Percentiles rank a stretch among this genome's conserved stretches.
Conservation (phyloP, 768 basidiomycete genomes). For the Suillus ampliporus region DNA sequence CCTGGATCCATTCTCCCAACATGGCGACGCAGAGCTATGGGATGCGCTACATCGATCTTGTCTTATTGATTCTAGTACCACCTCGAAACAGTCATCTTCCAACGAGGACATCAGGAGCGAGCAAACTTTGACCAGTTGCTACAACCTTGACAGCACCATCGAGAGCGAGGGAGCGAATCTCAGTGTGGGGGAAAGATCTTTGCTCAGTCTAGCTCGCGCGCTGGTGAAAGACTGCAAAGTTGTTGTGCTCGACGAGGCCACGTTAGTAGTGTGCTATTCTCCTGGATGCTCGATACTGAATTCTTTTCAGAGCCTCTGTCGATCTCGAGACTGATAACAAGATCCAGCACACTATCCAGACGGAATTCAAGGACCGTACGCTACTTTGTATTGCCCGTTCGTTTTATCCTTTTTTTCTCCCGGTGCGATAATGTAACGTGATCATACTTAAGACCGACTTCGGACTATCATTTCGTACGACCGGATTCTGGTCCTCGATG, state of each 20-base stretch:
- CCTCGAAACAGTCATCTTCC: conserved; percentile 21
- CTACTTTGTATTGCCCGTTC: conserved; percentile 53
- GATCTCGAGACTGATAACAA: conserved; percentile 56
- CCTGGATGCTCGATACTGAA: conserved; percentile 1
- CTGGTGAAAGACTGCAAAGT: too few species aligned
- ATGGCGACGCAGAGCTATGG: conserved; percentile 69
- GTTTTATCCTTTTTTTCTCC: conserved; percentile 25
- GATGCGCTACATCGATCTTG: conserved; percentile 73
- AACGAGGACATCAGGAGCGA: conserved; percentile 20
- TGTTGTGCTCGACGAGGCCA: too few species aligned
- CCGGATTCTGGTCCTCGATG: conserved; percentile 69
- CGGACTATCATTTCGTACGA: conserved; percentile 65
- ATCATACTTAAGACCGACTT: conserved; percentile 42
- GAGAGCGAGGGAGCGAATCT: conserved; percentile 60
- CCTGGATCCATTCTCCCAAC: conserved; percentile 63
- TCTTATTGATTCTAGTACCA: conserved; percentile 39
- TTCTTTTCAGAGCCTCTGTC: conserved; percentile 36
- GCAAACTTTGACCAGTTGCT: conserved; percentile 37
- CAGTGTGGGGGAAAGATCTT: conserved; percentile 20
- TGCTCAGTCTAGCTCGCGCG: too few species aligned
- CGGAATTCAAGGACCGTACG: conserved; percentile 53
- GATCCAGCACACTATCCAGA: conserved; percentile 53
- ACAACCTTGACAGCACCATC: conserved; percentile 55
- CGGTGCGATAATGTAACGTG: not conserved
- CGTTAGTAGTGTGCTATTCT: conserved; percentile 36